These are phyloP conservation scores for Rhodotorula babjevae DNA, from an alignment of 768 basidiomycete species.

Conservation along the genomic window DNA sequence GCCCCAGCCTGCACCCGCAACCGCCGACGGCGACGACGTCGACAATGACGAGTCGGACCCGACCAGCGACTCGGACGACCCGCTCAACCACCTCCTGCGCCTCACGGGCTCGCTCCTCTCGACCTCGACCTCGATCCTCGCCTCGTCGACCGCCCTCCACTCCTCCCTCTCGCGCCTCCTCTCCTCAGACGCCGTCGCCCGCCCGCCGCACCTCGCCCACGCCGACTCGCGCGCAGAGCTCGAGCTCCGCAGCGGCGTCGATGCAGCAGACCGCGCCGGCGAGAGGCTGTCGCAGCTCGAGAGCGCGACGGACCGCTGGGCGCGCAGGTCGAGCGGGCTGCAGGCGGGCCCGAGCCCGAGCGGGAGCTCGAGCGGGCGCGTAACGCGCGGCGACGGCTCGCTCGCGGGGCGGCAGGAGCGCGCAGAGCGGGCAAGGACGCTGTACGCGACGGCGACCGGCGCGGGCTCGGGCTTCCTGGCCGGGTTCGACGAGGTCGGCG, in stretches of 20 bases:
- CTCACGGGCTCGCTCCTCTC: neutral
- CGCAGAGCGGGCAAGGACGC: neutral
- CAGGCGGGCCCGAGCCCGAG: neutral
- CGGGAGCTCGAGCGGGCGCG: too few relatives aligned
- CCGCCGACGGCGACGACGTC: too few relatives aligned
- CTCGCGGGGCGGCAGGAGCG: neutral
- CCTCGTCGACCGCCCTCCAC: conserved; percentile 1
- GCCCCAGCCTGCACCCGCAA: neutral
- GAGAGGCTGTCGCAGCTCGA: neutral
- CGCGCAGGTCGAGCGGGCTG: neutral
- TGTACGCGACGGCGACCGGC: conserved; percentile 1
- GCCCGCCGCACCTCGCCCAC: neutral
- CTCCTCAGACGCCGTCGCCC: neutral
- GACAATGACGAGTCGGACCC: neutral
- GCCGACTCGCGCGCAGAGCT: neutral
- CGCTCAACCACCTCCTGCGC: conserved; percentile 13
- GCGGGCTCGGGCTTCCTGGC: neutral
- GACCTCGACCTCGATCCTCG: neutral
- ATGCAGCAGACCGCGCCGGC: neutral
- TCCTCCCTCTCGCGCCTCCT: neutral
- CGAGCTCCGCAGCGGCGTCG: neutral
- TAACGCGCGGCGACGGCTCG: neutral
- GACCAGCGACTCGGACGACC: conserved; percentile 3
- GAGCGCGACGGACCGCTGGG: neutral
- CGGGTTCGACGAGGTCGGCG: too few relatives aligned